Conservation (phyloP, 345 rosid genomes). For the Capsella bursapastoris region DNA sequence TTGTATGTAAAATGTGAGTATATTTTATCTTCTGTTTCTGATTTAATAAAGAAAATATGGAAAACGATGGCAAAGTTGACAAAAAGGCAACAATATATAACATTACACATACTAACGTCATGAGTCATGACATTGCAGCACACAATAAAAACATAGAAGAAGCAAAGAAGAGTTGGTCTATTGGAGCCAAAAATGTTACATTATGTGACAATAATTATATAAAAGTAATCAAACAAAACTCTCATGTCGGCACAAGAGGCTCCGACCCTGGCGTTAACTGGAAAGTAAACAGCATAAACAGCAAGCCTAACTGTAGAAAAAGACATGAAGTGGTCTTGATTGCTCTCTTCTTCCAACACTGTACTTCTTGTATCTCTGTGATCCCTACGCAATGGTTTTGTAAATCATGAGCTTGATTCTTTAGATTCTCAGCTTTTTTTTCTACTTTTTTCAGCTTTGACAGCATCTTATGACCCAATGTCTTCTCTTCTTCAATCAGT, state of each 20-base stretch:
- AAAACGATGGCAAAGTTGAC: constrained; percentile 42
- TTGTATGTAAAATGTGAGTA: background rate
- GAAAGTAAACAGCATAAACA: constrained; percentile 52
- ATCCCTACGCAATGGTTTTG: constrained; percentile 54
- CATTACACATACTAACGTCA: constrained; percentile 14
- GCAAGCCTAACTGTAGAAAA: constrained; percentile 61
- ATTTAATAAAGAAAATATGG: constrained; percentile 7
- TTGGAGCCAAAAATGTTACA: constrained; percentile 14
- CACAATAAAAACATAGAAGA: background rate
- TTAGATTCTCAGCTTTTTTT: constrained; percentile 52
- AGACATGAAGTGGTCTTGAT: constrained; percentile 55
- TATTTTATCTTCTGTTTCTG: constrained; percentile 7
- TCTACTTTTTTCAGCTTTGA: constrained; percentile 55
- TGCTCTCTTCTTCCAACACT: constrained; percentile 57
- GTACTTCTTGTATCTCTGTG: constrained; percentile 53
- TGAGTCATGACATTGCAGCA: constrained; percentile 14
- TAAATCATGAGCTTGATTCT: constrained; percentile 60
- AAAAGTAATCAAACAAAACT: constrained; percentile 17
- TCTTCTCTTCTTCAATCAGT: constrained; percentile 54
- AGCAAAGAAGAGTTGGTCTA: constrained; percentile 13
- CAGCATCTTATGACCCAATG: constrained; percentile 45
- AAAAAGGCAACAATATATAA: constrained; percentile 10
- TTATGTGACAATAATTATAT: background rate
- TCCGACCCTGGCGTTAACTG: constrained; percentile 49
- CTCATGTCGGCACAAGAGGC: constrained; percentile 64